phyloP scores from a whole-genome alignment of 1,139 yeast genomes.

The Waltiozyma sp. region DNA sequence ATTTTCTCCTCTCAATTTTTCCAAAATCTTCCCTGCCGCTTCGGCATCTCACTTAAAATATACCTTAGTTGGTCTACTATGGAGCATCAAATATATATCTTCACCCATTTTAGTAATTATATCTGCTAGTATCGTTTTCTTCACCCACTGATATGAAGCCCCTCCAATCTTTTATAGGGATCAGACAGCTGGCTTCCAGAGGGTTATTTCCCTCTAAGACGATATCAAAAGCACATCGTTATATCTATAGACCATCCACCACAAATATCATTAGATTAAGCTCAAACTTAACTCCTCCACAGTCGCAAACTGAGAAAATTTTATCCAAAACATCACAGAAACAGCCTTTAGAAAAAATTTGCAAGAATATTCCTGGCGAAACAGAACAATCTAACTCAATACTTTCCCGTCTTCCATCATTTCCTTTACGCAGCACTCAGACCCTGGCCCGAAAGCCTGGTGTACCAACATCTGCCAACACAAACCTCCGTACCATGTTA shows the following conservation, averaged over 20 bases:
- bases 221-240: too few species aligned
- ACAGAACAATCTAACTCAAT: conserved; percentile 36
- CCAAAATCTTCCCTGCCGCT: too few species aligned
- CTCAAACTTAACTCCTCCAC: neutral
- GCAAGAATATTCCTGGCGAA: conserved; percentile 47
- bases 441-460: conserved; percentile 64
- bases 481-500: conserved; percentile 53
- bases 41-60: too few species aligned
- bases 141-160: too few species aligned
- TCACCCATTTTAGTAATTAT: too few species aligned
- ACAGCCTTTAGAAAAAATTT: conserved; percentile 10
- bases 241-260: neutral
- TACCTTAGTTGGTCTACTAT: too few species aligned
- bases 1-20: too few species aligned
- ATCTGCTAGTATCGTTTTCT: too few species aligned
- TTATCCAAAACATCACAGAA: neutral
- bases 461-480: conserved; percentile 61
- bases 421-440: conserved; percentile 63
- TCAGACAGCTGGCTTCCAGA: too few species aligned
- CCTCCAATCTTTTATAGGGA: too few species aligned
- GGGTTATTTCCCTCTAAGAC: too few species aligned
- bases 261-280: neutral
- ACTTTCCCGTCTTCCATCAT: conserved; percentile 43
- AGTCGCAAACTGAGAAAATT: neutral
- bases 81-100: too few species aligned